Evolutionary conservation across 257 asterid species (phyloP).

Genomic region (Coffea eugenioides): DNA sequence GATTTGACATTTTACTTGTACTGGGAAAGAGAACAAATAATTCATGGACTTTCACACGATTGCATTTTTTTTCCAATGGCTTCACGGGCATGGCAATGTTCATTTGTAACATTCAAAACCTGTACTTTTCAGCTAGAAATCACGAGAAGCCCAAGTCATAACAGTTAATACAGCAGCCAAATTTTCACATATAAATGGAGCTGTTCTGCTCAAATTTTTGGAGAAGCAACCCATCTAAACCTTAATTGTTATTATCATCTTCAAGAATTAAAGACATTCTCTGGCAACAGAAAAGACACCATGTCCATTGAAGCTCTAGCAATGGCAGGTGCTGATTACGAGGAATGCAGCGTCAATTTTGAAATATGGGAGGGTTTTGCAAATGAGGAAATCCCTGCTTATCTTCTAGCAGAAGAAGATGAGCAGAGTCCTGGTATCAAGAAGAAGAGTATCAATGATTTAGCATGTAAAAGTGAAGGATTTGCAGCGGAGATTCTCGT

Average conservation of each 20-base stretch:
- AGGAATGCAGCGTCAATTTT: slow-evolving; percentile 15
- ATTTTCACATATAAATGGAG: background rate
- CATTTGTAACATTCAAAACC: background rate
- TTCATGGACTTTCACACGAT: background rate
- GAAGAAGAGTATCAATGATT: background rate
- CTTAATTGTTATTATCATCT: background rate
- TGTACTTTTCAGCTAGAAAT: slow-evolving; percentile 2
- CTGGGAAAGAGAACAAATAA: background rate
- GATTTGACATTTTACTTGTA: background rate
- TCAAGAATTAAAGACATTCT: background rate
- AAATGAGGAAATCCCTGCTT: slow-evolving; percentile 10
- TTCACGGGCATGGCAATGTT: background rate
- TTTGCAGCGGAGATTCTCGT: background rate
- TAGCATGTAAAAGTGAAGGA: background rate
- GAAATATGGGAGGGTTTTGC: slow-evolving; percentile 14
- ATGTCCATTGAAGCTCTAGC: slow-evolving; percentile 36
- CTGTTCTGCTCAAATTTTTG: background rate
- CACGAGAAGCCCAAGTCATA: background rate
- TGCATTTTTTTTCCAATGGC: no score
- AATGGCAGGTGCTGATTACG: slow-evolving; percentile 29
- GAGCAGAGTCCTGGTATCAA: background rate
- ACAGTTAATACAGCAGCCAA: background rate
- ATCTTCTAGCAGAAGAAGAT: slow-evolving; percentile 20
- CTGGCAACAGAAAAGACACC: background rate
- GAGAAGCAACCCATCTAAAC: background rate